Evolutionary conservation across 345 rosid species (phyloP), one percentile per base, ranked within the genome.

Genomic region (Alliaria petiolata): DNA sequence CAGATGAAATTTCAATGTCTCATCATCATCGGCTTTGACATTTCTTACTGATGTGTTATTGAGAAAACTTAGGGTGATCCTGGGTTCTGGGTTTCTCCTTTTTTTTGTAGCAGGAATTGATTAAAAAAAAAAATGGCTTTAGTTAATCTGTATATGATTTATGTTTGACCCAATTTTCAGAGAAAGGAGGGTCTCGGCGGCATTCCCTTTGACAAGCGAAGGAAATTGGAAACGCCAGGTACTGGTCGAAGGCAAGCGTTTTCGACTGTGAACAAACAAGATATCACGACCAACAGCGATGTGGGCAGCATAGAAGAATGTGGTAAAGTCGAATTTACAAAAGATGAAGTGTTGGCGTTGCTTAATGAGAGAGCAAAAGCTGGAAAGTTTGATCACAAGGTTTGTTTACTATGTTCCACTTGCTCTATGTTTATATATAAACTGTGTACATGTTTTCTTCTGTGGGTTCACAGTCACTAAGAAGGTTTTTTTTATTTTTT

Each of bases 331-430:
- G 95, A 82, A 28, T 93, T 85, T 58, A 78, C 97, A 0, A 87
- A 84, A 72, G 98, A 91, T 65, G 89, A 84, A 74, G 85, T 87
- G 6, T 88, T 85, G 54, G 88, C 89, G 0, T 73, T 95, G 82
- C 76, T 89, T 55, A 89, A 69, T 50, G 97, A 87, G 82, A 85
- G 75, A 83, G 82, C 80, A 3, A 95, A 86, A 79, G 80, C 83
- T 28, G 89, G 83, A 59, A 89, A 85, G 77, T 85, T 84, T 67
- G 96, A 93, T 67, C 81, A 77, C 45, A 93, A 91, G 96, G 98
- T 90, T 70, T 28, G 13, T 68, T 16, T 10, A 54, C 13, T 42
- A 5, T 5, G 14, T 15, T 31, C 55, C 8, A 20, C 34, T 56
- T 64, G 47, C 7, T 62, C 6, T 33, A 11, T 42, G 26, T 17